Evolutionary conservation across 1,284 basidiomycete genomes (phyloP).

Genomic region (Sanguinoderma infundibulare): DNA sequence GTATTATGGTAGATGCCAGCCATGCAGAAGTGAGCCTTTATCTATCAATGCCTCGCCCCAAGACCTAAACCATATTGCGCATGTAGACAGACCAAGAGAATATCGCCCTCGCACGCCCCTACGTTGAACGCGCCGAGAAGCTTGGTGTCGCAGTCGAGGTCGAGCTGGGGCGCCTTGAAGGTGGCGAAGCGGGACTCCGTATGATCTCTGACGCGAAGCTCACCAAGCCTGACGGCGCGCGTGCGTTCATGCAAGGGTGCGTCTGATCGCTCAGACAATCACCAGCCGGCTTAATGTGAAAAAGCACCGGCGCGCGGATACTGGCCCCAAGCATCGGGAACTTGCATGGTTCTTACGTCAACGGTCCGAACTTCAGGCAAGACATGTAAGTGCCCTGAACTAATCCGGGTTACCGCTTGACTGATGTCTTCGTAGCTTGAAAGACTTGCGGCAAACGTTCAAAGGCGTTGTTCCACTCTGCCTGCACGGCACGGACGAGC

Average conservation of each 20-base stretch:
- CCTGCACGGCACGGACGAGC: constrained; percentile 50
- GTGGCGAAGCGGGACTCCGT: constrained; percentile 50
- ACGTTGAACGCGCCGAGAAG: constrained; percentile 47
- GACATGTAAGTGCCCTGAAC: constrained; percentile 41
- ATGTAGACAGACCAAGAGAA: constrained; percentile 53
- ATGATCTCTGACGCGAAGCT: constrained; percentile 53
- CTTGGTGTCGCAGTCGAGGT: constrained; percentile 51
- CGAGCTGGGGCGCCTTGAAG: constrained; percentile 55
- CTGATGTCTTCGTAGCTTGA: constrained; percentile 34
- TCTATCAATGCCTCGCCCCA: background rate
- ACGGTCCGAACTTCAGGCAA: constrained; percentile 50
- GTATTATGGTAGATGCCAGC: constrained; percentile 56
- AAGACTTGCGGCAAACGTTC: constrained; percentile 42
- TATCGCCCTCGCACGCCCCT: constrained; percentile 48
- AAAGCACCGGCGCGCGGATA: constrained; percentile 49
- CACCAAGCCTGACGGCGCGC: constrained; percentile 49
- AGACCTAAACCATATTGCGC: background rate
- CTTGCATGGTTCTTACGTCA: constrained; percentile 50
- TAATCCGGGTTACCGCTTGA: background rate
- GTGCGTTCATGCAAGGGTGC: constrained; percentile 47
- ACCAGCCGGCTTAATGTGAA: background rate
- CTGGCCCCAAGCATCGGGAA: constrained; percentile 56
- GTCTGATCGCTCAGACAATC: background rate
- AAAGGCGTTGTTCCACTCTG: constrained; percentile 44
- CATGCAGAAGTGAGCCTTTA: constrained; percentile 44